Conservation (phyloP, 352 stramenopile genomes). For the Pythium phragmitis region DNA sequence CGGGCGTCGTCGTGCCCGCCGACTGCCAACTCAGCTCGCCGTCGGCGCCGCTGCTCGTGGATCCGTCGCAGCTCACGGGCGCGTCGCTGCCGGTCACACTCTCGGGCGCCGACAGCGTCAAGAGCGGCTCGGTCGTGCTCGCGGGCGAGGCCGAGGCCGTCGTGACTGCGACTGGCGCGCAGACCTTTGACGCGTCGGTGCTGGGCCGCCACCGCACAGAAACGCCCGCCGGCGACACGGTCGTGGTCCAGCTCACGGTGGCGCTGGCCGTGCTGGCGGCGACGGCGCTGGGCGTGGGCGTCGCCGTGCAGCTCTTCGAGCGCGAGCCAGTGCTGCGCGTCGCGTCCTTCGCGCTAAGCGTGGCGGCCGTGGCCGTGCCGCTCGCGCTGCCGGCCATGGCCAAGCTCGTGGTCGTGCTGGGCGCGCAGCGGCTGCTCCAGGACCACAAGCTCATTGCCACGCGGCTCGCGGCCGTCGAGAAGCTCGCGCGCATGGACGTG, state of each 20-base stretch:
- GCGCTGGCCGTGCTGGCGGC: conserved; percentile 86
- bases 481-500: conserved; percentile 92
- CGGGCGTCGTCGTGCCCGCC: conserved; percentile 90
- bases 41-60: conserved; percentile 76
- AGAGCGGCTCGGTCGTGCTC: conserved; percentile 86
- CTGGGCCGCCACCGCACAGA: conserved; percentile 71
- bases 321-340: conserved; percentile 74
- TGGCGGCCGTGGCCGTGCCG: conserved; percentile 92
- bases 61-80: conserved; percentile 93
- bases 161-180: conserved; percentile 83
- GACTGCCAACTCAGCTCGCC: conserved; percentile 89
- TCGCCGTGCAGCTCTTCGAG: conserved; percentile 87
- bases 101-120: conserved; percentile 70
- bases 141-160: conserved; percentile 92
- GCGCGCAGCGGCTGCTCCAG: conserved; percentile 82
- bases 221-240: conserved; percentile 85
- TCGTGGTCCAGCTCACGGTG: conserved; percentile 91
- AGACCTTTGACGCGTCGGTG: conserved; percentile 91
- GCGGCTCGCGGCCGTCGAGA: conserved; percentile 90
- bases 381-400: conserved; percentile 93
- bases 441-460: conserved; percentile 93
- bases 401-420: conserved; percentile 92
- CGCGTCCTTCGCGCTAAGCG: conserved; percentile 87
- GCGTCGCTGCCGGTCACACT: conserved; percentile 94
- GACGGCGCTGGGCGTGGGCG: conserved; percentile 83